A percentile compares a stretch with the other conserved stretches of the same genome.
phyloP scores from a whole-genome alignment of 2,329 filamentous ascomycete species.

The Lomentospora prolificans region DNA sequence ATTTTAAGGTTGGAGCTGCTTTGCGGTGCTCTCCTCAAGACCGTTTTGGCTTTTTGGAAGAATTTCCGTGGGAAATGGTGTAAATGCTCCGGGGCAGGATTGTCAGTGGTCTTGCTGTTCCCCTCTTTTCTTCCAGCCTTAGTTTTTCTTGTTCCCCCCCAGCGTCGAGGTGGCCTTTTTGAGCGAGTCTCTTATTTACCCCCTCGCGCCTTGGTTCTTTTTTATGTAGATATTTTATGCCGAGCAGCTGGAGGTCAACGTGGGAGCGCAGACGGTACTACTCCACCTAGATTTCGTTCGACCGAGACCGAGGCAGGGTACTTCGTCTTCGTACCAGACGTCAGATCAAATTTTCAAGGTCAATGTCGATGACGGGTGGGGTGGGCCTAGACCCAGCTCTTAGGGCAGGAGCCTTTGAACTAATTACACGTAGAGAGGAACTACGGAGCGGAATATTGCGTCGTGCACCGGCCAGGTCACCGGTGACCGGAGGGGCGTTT shows the following conservation, averaged over 20 bases:
- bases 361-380: neutral
- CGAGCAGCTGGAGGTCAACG: neutral
- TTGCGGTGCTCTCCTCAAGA: neutral
- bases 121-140: neutral
- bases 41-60: neutral
- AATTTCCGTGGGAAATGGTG: neutral
- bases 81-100: neutral
- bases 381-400: neutral
- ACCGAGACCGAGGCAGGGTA: conserved; percentile 1
- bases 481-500: neutral
- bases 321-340: neutral
- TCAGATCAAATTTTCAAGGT: conserved; percentile 1
- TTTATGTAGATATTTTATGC: neutral
- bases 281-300: neutral
- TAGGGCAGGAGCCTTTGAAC: neutral
- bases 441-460: neutral
- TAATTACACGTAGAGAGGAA: neutral
- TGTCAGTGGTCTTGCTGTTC: neutral
- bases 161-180: neutral
- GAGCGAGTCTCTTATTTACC: neutral
- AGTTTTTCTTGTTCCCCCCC: neutral
- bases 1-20: neutral
- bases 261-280: neutral
- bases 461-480: conserved; percentile 1
- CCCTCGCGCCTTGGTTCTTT: neutral